These are phyloP conservation scores for Cerrena zonata DNA, from an alignment of 1,284 basidiomycete species.

Conservation along the genomic window DNA sequence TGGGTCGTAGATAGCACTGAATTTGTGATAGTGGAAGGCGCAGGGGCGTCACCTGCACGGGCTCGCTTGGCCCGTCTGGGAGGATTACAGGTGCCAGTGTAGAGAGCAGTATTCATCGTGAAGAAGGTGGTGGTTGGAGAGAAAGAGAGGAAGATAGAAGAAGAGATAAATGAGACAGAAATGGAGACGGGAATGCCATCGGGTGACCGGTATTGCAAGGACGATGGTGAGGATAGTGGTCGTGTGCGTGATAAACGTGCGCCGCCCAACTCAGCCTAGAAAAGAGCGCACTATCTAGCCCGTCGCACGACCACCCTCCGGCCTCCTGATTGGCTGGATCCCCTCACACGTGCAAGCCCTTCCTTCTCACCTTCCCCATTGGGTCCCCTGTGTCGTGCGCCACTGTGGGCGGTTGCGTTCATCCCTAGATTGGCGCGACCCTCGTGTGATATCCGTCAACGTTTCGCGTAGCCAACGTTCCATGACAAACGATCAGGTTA, in stretches of 20 bases:
- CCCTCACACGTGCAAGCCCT: slow-evolving; percentile 25
- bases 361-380: slow-evolving; percentile 14
- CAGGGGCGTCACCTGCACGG: slow-evolving; percentile 19
- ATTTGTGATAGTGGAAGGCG: slow-evolving; percentile 7
- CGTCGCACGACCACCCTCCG: slow-evolving; percentile 29
- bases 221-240: slow-evolving; percentile 16
- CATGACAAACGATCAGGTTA: no score
- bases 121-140: slow-evolving; percentile 4
- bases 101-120: slow-evolving; percentile 23
- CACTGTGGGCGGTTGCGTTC: background rate
- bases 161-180: slow-evolving; percentile 12
- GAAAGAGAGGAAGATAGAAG: slow-evolving; percentile 5
- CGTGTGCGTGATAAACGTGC: slow-evolving; percentile 25
- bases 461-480: no score
- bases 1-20: slow-evolving; percentile 11
- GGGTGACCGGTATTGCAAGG: slow-evolving; percentile 10
- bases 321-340: slow-evolving; percentile 22
- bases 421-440: no score
- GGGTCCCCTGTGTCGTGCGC: slow-evolving; percentile 12
- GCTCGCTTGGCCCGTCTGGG: slow-evolving; percentile 51
- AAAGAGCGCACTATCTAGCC: background rate
- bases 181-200: slow-evolving; percentile 6
- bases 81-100: slow-evolving; percentile 52
- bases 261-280: no score
- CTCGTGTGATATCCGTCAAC: no score